phyloP scores from a whole-genome alignment of 2,329 filamentous ascomycete species.

The Fusarium pininemorale region DNA sequence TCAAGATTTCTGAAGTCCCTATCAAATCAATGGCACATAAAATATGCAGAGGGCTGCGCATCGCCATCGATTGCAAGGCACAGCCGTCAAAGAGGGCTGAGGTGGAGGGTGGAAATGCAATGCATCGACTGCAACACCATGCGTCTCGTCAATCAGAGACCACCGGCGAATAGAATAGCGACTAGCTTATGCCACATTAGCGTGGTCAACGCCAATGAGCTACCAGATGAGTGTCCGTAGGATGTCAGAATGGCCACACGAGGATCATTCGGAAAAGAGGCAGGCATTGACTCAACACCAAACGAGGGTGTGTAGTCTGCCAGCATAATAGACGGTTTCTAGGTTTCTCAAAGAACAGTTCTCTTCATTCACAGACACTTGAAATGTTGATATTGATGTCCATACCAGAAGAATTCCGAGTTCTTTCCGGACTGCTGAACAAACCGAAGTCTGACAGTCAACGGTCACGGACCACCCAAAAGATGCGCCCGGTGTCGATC shows the following conservation, averaged over 20 bases:
- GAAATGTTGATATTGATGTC: background rate
- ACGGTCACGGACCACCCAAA: constrained; percentile 28
- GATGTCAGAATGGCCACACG: constrained; percentile 10
- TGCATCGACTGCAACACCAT: constrained; percentile 28
- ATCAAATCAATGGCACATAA: background rate
- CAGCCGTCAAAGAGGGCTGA: constrained; percentile 43
- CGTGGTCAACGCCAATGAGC: constrained; percentile 5
- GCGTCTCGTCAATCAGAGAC: constrained; percentile 6
- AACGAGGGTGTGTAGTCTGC: background rate
- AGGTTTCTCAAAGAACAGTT: background rate
- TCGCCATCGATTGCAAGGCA: constrained; percentile 38
- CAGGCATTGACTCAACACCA: constrained; percentile 2
- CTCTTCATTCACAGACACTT: background rate
- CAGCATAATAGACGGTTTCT: background rate
- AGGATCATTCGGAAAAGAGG: constrained; percentile 18
- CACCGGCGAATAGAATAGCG: constrained; percentile 8
- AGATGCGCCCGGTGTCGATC: constrained; percentile 32
- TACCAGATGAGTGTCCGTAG: constrained; percentile 4
- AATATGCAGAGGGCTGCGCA: constrained; percentile 34
- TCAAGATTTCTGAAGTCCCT: background rate
- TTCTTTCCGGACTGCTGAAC: background rate
- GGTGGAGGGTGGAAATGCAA: constrained; percentile 41
- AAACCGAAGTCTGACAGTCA: background rate
- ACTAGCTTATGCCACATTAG: background rate
- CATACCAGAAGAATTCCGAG: background rate